Base-by-base conservation (phyloP, 2,329 filamentous ascomycete genomes). In the Tricladium varicosporioides region DNA sequence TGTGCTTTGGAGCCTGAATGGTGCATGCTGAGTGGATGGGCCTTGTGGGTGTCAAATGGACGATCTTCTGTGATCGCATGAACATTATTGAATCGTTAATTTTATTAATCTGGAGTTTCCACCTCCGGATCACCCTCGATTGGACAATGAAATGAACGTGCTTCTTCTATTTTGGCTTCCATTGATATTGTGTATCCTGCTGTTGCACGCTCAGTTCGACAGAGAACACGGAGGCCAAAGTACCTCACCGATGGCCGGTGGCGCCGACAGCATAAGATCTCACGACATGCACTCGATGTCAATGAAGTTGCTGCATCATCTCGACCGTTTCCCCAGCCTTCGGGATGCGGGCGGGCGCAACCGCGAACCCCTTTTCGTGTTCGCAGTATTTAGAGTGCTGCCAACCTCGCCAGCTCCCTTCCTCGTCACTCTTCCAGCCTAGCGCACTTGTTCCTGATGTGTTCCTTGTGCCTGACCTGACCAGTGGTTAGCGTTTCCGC, bases 401-500 rank as follows among this genome's bases (percentile, higher is more conserved):
- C 22, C 22, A 27, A 7, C 22, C 7, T 27, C 22, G 22, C n/a
- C n/a, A n/a, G n/a, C n/a, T n/a, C n/a, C n/a, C n/a, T n/a, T 27
- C 22, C 7, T 27, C 22, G 22, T 27, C 22, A 27, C 22, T 27
- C 22, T 27, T 27, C 22, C 3, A 27, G 22, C 22, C 22, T 27
- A 27, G 22, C 22, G 22, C 22, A 7, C 22, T 27, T 27, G 22
- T 27, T 27, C 22, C 22, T 27, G 22, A 27, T 27, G 22, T 62
- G 53, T 48, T 48, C 22, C 46, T 22, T n/a, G 59, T 40, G 63
- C 59, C 54, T 55, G 61, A 63, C 56, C 57, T 60, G 46, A n/a
- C 59, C 59, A 61, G 40, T 63, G 51, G 44, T 45, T 59, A 60
- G 59, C 59, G 51, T 44, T 56, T 53, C 60, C 52, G 58, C 19